These are phyloP conservation scores for Berberis thunbergii DNA, from an alignment of 164 flowering plant species.

Conservation along the genomic window DNA sequence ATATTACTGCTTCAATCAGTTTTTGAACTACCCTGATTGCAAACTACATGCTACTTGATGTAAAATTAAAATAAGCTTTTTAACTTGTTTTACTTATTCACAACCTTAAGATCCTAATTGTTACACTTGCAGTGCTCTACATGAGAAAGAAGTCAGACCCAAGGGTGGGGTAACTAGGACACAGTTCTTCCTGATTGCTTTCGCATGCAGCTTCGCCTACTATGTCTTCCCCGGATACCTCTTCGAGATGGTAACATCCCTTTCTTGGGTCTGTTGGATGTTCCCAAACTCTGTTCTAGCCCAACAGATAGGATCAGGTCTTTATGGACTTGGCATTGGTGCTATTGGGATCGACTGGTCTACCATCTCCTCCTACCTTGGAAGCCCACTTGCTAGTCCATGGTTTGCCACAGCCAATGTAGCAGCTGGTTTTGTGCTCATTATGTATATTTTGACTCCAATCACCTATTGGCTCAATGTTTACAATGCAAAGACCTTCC, in stretches of 20 bases:
- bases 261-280: slow-evolving; percentile 1
- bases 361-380: slow-evolving; percentile 54
- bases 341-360: slow-evolving; percentile 71
- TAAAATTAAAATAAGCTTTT: too few species aligned
- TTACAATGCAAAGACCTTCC: slow-evolving; percentile 64
- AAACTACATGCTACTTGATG: too few species aligned
- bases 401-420: slow-evolving; percentile 88
- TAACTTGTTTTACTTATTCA: too few species aligned
- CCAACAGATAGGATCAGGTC: slow-evolving; percentile 2
- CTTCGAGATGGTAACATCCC: not conserved
- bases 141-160: slow-evolving; percentile 1
- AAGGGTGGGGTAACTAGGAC: slow-evolving; percentile 1
- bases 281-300: not conserved
- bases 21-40: too few species aligned
- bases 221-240: not conserved
- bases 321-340: slow-evolving; percentile 52
- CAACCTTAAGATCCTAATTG: too few species aligned
- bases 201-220: slow-evolving; percentile 2
- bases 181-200: not conserved
- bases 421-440: slow-evolving; percentile 42
- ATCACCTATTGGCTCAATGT: slow-evolving; percentile 52
- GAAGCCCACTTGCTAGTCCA: slow-evolving; percentile 78
- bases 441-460: slow-evolving; percentile 64
- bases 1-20: too few species aligned
- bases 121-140: not conserved